These are phyloP conservation scores for Aspergillus panamensis DNA, from an alignment of 495 filamentous ascomycete genomes.

Conservation along the genomic window DNA sequence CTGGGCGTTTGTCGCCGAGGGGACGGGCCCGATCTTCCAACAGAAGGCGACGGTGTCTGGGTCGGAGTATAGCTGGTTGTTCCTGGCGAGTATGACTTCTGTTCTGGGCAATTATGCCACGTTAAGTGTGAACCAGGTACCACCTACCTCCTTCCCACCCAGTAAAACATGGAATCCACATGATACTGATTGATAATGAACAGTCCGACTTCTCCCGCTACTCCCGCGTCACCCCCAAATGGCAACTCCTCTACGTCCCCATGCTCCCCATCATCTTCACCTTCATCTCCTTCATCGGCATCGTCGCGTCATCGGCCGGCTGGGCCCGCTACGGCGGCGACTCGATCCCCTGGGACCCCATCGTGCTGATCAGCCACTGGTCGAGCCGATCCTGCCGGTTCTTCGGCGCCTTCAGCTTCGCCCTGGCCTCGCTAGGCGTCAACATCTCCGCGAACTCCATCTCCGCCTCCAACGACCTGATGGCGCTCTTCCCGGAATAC, in stretches of 20 bases:
- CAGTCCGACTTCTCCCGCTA: conserved; percentile 49
- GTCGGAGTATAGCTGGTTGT: conserved; percentile 42
- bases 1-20: conserved; percentile 46
- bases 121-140: conserved; percentile 38
- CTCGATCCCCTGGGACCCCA: conserved; percentile 45
- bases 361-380: conserved; percentile 41
- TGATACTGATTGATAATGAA: conserved; percentile 11
- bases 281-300: conserved; percentile 49
- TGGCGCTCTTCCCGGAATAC: conserved; percentile 53
- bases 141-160: background rate
- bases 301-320: conserved; percentile 44
- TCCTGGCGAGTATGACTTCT: conserved; percentile 42
- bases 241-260: conserved; percentile 47
- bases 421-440: conserved; percentile 43
- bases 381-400: conserved; percentile 51
- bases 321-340: conserved; percentile 37
- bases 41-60: conserved; percentile 35
- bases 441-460: conserved; percentile 67
- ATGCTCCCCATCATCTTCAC: conserved; percentile 49
- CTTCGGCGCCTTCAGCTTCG: conserved; percentile 48
- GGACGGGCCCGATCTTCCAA: conserved; percentile 31
- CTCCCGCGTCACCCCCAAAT: conserved; percentile 39
- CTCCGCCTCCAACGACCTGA: conserved; percentile 62
- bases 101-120: conserved; percentile 47
- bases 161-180: too few relatives aligned